phyloP scores from a whole-genome alignment of 345 rosid genomes.

The Sisymbrium irio region DNA sequence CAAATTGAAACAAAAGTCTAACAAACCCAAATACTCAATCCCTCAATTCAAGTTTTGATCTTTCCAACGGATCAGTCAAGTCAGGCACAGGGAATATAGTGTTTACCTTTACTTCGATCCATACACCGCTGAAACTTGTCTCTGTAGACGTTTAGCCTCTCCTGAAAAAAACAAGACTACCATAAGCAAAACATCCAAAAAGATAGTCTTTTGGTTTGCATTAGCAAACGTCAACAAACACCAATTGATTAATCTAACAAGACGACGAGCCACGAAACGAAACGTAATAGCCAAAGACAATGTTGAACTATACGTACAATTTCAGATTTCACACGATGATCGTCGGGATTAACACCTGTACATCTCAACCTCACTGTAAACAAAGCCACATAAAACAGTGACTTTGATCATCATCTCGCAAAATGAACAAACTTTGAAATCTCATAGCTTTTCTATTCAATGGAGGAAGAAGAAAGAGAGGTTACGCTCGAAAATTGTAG shows the following conservation, averaged over 20 bases:
- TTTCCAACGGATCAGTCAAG: neutral
- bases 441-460: neutral
- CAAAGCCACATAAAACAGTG: neutral
- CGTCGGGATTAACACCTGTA: constrained; percentile 68
- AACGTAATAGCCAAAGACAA: constrained; percentile 6
- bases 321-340: constrained; percentile 86
- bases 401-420: neutral
- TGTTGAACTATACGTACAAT: constrained; percentile 47
- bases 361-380: constrained; percentile 82
- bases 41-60: neutral
- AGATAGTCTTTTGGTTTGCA: neutral
- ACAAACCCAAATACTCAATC: neutral
- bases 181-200: constrained; percentile 8
- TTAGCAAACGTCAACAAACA: constrained; percentile 5
- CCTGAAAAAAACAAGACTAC: constrained; percentile 40
- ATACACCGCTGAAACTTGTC: constrained; percentile 57
- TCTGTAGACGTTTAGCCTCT: constrained; percentile 65
- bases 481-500: constrained; percentile 59
- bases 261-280: neutral
- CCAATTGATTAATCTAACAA: constrained; percentile 21
- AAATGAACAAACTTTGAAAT: neutral
- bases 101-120: constrained; percentile 71
- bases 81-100: neutral
- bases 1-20: neutral
- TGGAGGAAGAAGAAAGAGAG: neutral